These are phyloP conservation scores for Sesbania bispinosa DNA, from an alignment of 306 rosid genomes.

Conservation along the genomic window DNA sequence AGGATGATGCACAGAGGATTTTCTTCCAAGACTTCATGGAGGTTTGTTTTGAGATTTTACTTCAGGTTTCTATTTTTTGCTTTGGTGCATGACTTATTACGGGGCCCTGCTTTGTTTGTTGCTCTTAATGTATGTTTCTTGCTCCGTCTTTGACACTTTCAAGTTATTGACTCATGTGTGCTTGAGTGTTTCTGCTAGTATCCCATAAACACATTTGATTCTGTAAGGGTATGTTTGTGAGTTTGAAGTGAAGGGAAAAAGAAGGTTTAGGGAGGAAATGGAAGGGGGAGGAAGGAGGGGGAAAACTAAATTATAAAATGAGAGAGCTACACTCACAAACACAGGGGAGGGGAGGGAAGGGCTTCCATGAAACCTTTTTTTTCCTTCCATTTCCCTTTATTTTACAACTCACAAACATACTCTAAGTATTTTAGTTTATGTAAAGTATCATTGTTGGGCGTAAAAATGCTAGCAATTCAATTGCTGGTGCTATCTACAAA, in stretches of 20 bases:
- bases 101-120: not conserved
- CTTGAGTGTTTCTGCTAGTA: not conserved
- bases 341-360: too few relatives aligned
- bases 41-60: slow-evolving; percentile 42
- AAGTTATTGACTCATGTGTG: slow-evolving; percentile 5
- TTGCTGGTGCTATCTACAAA: not conserved
- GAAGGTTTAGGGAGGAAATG: too few relatives aligned
- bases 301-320: too few relatives aligned
- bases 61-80: not conserved
- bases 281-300: too few relatives aligned
- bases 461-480: not conserved
- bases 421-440: not conserved
- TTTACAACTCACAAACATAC: too few relatives aligned
- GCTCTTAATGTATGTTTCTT: not conserved
- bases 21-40: slow-evolving; percentile 67
- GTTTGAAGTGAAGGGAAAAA: too few relatives aligned
- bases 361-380: too few relatives aligned
- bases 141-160: not conserved
- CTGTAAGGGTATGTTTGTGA: too few relatives aligned
- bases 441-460: not conserved
- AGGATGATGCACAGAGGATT: slow-evolving; percentile 63
- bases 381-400: too few relatives aligned
- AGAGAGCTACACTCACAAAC: too few relatives aligned
- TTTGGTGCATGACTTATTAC: slow-evolving; percentile 8
- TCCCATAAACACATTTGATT: not conserved